phyloP scores from a whole-genome alignment of 305 asterid species.

The Plantago coronopus region DNA sequence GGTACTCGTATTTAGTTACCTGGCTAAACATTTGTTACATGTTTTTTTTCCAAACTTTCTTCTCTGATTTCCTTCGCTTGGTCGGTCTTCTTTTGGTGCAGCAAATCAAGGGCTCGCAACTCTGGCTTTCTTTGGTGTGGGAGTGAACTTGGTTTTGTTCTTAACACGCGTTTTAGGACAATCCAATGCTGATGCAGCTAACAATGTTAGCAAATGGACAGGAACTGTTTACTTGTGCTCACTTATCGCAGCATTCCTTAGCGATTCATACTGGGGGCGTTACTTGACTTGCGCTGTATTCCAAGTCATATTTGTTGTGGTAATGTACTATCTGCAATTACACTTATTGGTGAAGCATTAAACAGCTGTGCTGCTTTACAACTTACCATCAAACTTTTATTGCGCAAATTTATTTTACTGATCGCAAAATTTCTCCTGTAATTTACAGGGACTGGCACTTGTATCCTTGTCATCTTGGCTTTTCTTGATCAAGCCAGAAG shows the following conservation, averaged over 20 bases:
- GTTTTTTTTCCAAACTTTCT: not conserved
- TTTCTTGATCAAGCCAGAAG: conserved; percentile 47
- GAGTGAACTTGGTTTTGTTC: conserved; percentile 69
- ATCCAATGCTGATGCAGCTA: conserved; percentile 67
- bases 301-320: conserved; percentile 54
- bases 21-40: not conserved
- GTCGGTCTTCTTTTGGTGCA: conserved; percentile 16
- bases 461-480: conserved; percentile 56
- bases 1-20: conserved; percentile 26
- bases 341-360: no score
- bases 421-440: not conserved
- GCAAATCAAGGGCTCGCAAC: conserved; percentile 81
- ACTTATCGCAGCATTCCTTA: conserved; percentile 67
- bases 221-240: conserved; percentile 79
- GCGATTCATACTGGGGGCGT: conserved; percentile 84
- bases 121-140: conserved; percentile 74
- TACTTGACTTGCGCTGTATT: conserved; percentile 65
- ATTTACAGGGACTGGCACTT: conserved; percentile 45
- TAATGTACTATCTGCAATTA: conserved; percentile 20
- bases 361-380: no score
- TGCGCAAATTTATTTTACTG: not conserved
- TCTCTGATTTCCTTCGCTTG: not conserved
- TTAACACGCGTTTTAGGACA: conserved; percentile 64
- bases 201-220: conserved; percentile 77
- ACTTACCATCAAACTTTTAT: no score